Evolutionary conservation across 2,329 filamentous ascomycete genomes (phyloP).

Genomic region (Botrytis deweyae): DNA sequence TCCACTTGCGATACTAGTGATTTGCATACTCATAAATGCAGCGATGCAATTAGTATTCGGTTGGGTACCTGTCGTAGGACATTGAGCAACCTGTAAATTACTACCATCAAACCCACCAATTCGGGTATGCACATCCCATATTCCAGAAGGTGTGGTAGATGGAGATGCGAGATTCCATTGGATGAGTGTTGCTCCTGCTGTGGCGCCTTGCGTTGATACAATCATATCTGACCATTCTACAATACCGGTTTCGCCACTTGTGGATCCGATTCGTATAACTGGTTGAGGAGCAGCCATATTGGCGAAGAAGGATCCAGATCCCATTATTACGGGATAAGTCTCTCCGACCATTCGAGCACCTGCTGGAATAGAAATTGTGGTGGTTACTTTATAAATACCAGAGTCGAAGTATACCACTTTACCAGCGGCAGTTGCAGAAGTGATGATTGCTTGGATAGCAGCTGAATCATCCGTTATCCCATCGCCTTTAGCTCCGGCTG

Average conservation of each 20-base stretch:
- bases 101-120: conserved; percentile 51
- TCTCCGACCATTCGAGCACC: conserved; percentile 44
- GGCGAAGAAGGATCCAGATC: conserved; percentile 46
- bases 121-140: conserved; percentile 49
- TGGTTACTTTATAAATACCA: conserved; percentile 53
- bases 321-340: conserved; percentile 44
- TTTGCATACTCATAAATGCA: conserved; percentile 40
- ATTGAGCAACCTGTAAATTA: conserved; percentile 54
- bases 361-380: conserved; percentile 48
- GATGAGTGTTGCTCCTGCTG: conserved; percentile 62
- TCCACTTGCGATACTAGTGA: conserved; percentile 44
- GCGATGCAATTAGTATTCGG: conserved; percentile 40
- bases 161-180: conserved; percentile 59
- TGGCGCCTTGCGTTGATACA: conserved; percentile 42
- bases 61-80: conserved; percentile 56
- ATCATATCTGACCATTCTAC: conserved; percentile 65
- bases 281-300: conserved; percentile 46
- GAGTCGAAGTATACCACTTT: conserved; percentile 57
- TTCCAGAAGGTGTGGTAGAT: conserved; percentile 54
- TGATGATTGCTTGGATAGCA: conserved; percentile 56
- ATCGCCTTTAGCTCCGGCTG: conserved; percentile 49
- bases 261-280: conserved; percentile 54
- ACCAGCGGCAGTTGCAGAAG: conserved; percentile 46
- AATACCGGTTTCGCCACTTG: conserved; percentile 52
- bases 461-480: conserved; percentile 58